A percentile compares a stretch with the other conserved stretches of the same genome.
phyloP scores from a whole-genome alignment of 352 stramenopile species.

The Phytophthora boehmeriae region DNA sequence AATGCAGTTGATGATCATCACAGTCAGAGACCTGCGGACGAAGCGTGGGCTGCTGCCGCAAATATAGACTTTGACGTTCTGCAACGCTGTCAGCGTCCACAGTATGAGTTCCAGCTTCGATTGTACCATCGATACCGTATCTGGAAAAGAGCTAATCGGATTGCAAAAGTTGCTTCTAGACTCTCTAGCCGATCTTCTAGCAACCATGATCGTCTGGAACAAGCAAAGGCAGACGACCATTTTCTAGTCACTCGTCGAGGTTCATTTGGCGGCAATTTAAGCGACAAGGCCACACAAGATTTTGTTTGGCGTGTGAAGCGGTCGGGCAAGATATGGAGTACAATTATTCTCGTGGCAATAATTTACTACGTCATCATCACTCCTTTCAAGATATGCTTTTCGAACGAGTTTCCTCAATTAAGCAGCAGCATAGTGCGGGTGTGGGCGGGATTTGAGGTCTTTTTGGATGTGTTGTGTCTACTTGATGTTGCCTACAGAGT shows the following conservation, averaged over 20 bases:
- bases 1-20: constrained; percentile 36
- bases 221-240: background rate
- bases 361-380: constrained; percentile 39
- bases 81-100: constrained; percentile 42
- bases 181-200: background rate
- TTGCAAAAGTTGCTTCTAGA: background rate
- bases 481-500: constrained; percentile 37
- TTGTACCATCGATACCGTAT: constrained; percentile 36
- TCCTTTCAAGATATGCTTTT: constrained; percentile 54
- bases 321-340: constrained; percentile 43
- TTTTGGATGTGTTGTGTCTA: constrained; percentile 43
- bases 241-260: background rate
- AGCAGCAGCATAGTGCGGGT: constrained; percentile 8
- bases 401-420: constrained; percentile 34
- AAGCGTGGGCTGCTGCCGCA: background rate
- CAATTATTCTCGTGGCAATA: constrained; percentile 40
- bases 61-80: constrained; percentile 54
- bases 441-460: constrained; percentile 50
- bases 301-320: constrained; percentile 40
- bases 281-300: constrained; percentile 10
- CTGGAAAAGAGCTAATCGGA: constrained; percentile 18
- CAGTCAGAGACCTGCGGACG: constrained; percentile 37
- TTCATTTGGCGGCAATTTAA: background rate
- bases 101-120: constrained; percentile 41
- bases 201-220: background rate